Conservation (phyloP, 116 monocot species). For the Trichopus zeylanicus region DNA sequence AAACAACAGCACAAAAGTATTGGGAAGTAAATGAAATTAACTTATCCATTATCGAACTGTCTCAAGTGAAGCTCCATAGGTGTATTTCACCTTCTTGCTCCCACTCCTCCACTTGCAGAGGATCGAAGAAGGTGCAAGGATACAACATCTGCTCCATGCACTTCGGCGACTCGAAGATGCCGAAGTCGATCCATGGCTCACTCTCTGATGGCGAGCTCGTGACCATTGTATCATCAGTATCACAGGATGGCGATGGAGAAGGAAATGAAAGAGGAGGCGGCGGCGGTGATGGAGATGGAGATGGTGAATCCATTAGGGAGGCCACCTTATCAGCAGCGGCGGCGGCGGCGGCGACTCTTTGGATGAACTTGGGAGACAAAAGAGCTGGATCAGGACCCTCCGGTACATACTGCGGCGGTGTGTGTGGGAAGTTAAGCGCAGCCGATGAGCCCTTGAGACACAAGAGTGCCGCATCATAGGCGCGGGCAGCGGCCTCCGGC, state of each 20-base stretch:
- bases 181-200: constrained; percentile 19
- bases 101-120: constrained; percentile 9
- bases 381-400: background rate
- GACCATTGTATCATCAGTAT: background rate
- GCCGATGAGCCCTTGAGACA: constrained; percentile 58
- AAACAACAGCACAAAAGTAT: no score
- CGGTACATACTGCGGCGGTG: constrained; percentile 1
- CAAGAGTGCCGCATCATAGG: constrained; percentile 70
- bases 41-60: no score
- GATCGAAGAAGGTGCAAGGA: constrained; percentile 15
- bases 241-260: background rate
- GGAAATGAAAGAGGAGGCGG: background rate
- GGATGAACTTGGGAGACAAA: constrained; percentile 69
- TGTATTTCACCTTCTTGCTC: constrained; percentile 33
- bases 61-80: constrained; percentile 51
- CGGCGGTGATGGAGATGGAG: constrained; percentile 4
- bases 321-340: constrained; percentile 30
- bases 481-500: constrained; percentile 66
- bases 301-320: background rate
- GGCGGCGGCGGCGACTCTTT: constrained; percentile 58
- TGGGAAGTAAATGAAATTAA: no score
- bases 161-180: constrained; percentile 46
- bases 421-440: constrained; percentile 40
- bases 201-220: constrained; percentile 1
- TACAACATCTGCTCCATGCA: constrained; percentile 35